phyloP scores from a whole-genome alignment of 192 early-diverging fungal species.

The Podila epigama region DNA sequence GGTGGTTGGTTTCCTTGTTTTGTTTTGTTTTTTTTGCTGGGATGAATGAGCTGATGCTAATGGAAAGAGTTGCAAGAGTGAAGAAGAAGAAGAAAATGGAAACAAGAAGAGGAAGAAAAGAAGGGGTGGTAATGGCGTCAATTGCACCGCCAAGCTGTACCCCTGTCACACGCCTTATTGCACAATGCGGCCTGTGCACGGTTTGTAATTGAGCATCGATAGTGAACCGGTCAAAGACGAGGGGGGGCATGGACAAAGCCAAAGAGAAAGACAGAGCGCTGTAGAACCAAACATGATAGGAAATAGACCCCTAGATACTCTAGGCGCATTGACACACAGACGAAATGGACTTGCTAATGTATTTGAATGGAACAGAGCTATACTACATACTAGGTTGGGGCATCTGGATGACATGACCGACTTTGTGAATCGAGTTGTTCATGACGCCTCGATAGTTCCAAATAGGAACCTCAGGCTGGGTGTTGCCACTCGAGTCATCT shows the following conservation, averaged over 20 bases:
- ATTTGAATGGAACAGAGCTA: neutral
- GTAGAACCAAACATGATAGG: too few relatives aligned
- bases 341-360: too few relatives aligned
- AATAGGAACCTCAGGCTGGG: conserved; percentile 78
- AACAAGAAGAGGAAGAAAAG: neutral
- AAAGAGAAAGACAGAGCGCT: too few relatives aligned
- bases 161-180: too few relatives aligned
- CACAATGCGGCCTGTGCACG: too few relatives aligned
- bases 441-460: conserved; percentile 88
- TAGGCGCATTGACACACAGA: too few relatives aligned
- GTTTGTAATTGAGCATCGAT: too few relatives aligned
- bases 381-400: conserved; percentile 19
- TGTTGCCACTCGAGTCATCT: conserved; percentile 87
- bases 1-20: neutral
- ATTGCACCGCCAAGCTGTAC: too few relatives aligned
- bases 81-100: neutral
- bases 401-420: conserved; percentile 8
- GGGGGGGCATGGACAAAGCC: too few relatives aligned
- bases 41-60: neutral
- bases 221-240: too few relatives aligned
- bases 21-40: neutral
- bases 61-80: neutral
- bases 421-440: conserved; percentile 70
- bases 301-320: too few relatives aligned
- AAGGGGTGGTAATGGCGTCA: too few relatives aligned